Base-by-base conservation (phyloP, 352 stramenopile genomes). In the Globisporangium nodosum region DNA sequence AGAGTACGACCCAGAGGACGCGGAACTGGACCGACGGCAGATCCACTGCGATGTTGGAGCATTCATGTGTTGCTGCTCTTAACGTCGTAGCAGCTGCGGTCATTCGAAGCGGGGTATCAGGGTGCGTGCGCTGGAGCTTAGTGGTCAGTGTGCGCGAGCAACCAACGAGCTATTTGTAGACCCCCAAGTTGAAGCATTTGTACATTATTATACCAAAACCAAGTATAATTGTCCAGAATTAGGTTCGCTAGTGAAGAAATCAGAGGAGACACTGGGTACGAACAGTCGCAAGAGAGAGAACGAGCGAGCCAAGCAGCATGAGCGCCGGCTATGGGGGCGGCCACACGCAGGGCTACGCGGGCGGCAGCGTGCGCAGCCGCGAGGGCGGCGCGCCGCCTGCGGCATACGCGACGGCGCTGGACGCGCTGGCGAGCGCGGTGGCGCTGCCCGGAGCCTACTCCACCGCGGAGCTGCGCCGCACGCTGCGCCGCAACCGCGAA, bases 401-500 rank as follows among this genome's bases (percentile, higher is more conserved):
- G 33, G 58, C 56, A 0, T 54, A 85, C n/a, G 64, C 76, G 18
- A 79, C 78, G 49, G 68, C 68, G n/a, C 66, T 88, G 52, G 69
- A 89, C 55, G 81, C 81, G 33, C 70, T 92, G 45, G 73, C 74
- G 51, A 87, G 72, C 46, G 81, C 81, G 3, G 78, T 92, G 47
- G 81, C 81, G 15, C 73, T 90, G 20, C 79, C 79, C 0, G 78
- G 66, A n/a, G 74, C 68, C 5, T 92, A 75, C 56, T 83, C 81
- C 2, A 24, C 63, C 0, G 58, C 66, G 0, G 81, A 92, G 57
- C 71, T 88, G 69, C 42, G 60, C 3, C 81, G 81, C 52, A 86
- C 79, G 51, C 63, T 92, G 43, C 74, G 79, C 7, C 76, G 81
- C 49, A 84, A 87, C 56, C 62, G 74, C 56, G 65, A 65, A 9